Evolutionary conservation across 345 rosid genomes (phyloP).

Genomic region (Trapa bicornis): DNA sequence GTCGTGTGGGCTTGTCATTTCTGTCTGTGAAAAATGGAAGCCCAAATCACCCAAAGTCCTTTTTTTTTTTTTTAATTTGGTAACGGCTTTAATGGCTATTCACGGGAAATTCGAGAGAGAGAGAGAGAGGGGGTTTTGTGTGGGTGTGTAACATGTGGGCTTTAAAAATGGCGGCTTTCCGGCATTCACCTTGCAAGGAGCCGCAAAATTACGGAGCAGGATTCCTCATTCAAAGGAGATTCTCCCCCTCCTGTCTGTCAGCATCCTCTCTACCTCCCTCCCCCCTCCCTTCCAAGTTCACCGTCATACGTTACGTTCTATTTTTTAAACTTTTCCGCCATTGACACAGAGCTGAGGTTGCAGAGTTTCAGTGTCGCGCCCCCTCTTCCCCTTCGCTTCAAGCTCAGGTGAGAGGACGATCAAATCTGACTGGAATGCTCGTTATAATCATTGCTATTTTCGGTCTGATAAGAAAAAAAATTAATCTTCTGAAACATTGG

Average conservation of each 20-base stretch:
- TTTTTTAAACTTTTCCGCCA: not conserved
- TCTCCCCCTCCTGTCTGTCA: not conserved
- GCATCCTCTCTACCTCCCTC: not conserved
- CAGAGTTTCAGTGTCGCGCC: not conserved
- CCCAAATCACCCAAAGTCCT: not conserved
- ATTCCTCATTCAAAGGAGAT: not conserved
- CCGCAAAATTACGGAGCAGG: not conserved
- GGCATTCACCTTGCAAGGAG: not conserved
- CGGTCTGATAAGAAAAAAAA: no score
- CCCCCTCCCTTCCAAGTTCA: not conserved
- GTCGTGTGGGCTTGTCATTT: no score
- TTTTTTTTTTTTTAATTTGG: not conserved
- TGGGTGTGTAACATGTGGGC: conserved; percentile 1
- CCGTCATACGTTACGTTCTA: not conserved
- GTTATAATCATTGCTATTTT: not conserved
- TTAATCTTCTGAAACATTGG: no score
- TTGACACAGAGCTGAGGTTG: not conserved
- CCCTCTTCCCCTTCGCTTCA: not conserved
- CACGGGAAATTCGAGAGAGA: conserved; percentile 1
- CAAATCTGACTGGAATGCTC: not conserved
- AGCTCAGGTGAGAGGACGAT: not conserved
- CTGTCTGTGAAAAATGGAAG: not conserved
- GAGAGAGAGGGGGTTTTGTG: conserved; percentile 5
- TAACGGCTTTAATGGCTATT: conserved; percentile 1
- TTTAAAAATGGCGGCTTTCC: not conserved